Percentiles rank a stretch among this genome's conserved stretches.
phyloP scores from a whole-genome alignment of 768 basidiomycete genomes.

The Tylopilus plumbeoviolaceoides region DNA sequence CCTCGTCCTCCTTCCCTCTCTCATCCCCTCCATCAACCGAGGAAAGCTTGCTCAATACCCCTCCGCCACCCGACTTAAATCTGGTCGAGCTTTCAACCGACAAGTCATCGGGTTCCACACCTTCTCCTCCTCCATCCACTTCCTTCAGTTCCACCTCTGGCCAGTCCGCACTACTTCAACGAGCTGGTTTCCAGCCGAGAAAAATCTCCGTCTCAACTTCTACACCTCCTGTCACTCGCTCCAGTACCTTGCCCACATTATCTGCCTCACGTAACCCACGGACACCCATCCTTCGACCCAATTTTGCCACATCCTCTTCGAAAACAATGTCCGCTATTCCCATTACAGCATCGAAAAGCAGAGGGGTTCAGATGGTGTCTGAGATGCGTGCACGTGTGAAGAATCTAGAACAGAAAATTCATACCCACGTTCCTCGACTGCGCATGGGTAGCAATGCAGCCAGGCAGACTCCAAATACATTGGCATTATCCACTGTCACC shows the following conservation, averaged over 20 bases:
- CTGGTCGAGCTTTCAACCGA: slow-evolving; percentile 52
- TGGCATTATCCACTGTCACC: slow-evolving; percentile 32
- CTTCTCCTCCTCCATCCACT: slow-evolving; percentile 31
- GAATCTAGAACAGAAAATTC: slow-evolving; percentile 81
- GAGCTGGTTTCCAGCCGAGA: slow-evolving; percentile 45
- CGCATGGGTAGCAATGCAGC: slow-evolving; percentile 76
- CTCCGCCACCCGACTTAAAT: slow-evolving; percentile 57
- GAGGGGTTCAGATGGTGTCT: slow-evolving; percentile 88
- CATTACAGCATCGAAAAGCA: slow-evolving; percentile 59
- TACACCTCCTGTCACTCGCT: slow-evolving; percentile 51
- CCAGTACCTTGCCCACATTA: slow-evolving; percentile 52
- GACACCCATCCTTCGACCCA: slow-evolving; percentile 39
- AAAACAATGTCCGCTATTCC: slow-evolving; percentile 29
- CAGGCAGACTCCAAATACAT: slow-evolving; percentile 40
- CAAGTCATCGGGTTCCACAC: slow-evolving; percentile 37
- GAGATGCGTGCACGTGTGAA: slow-evolving; percentile 86
- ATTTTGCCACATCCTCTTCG: slow-evolving; percentile 38
- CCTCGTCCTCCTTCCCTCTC: slow-evolving; percentile 35
- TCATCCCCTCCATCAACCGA: slow-evolving; percentile 32
- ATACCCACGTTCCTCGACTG: slow-evolving; percentile 79
- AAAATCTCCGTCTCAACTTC: slow-evolving; percentile 38
- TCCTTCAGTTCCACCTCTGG: slow-evolving; percentile 34
- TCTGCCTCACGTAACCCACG: slow-evolving; percentile 47
- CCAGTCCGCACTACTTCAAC: slow-evolving; percentile 48
- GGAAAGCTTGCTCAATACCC: slow-evolving; percentile 56